Percentiles rank a stretch among this genome's conserved stretches.
phyloP scores from a whole-genome alignment of 176 grass and related monocot genomes.

The Eleusine coracana region DNA sequence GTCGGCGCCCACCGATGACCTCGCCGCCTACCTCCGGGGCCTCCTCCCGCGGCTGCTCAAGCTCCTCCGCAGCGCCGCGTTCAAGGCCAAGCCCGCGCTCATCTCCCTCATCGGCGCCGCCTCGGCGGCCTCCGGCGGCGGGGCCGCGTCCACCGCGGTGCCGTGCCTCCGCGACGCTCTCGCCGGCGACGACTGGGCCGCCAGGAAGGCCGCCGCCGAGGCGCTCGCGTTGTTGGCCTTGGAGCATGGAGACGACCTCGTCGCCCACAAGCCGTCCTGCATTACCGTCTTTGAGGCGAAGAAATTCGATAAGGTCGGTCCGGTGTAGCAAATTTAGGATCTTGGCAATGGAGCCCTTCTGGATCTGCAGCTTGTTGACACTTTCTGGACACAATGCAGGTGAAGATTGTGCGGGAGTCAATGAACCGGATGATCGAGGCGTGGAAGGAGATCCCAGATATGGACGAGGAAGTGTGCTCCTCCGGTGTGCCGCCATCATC shows the following conservation, averaged over 20 bases:
- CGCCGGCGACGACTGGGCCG: conserved; percentile 83
- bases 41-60: conserved; percentile 83
- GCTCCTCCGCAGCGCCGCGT: conserved; percentile 82
- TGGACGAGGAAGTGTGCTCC: conserved; percentile 54
- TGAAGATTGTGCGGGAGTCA: conserved; percentile 88
- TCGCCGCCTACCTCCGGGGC: conserved; percentile 66
- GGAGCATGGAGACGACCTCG: conserved; percentile 65
- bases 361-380: conserved; percentile 43
- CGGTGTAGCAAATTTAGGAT: neutral
- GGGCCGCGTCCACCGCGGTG: conserved; percentile 54
- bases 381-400: conserved; percentile 62
- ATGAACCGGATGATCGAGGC: conserved; percentile 94
- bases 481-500: conserved; percentile 21
- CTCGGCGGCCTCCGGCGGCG: conserved; percentile 56
- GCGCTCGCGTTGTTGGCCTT: conserved; percentile 66
- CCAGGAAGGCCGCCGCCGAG: conserved; percentile 85
- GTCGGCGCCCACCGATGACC: conserved; percentile 49
- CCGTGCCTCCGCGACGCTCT: conserved; percentile 77
- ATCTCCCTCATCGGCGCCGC: conserved; percentile 81
- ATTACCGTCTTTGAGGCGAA: conserved; percentile 81
- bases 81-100: conserved; percentile 88
- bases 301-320: conserved; percentile 85
- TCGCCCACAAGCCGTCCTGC: conserved; percentile 67
- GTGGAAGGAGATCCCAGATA: conserved; percentile 86
- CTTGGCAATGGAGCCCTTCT: neutral